Evolutionary conservation across 768 basidiomycete genomes (phyloP), one percentile per base, ranked within the genome.

Genomic region (Cubamyces sp.): DNA sequence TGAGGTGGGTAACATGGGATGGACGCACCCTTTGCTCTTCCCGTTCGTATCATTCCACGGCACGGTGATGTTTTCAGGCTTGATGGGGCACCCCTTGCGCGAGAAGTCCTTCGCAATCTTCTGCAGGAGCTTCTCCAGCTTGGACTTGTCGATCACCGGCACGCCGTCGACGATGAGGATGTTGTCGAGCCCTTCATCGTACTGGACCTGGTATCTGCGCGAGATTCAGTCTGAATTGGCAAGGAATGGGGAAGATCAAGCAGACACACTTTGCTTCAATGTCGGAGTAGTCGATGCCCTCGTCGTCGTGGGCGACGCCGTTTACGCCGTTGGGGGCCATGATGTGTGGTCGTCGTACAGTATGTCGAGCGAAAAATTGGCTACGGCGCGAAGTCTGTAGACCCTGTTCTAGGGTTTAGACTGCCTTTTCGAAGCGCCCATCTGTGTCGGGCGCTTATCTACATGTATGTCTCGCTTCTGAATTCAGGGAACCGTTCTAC

Each of bases 131-230:
- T 84, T 91, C 50, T 93, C 91, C 40, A 87, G 82, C 76, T 94
- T 95, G 54, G 85, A 84, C 69, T 85, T 87, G 70, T 97, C 94
- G 73, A 98, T 92, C 62, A 93, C 74, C 11, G 96, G 97, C 21
- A 96, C 82, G 52, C 94, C 94, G 74, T 98, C 97, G 61, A 98
- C 87, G 54, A 98, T 90, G 55, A 99, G 76, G 59, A 93, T 86
- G 71, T 91, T 92, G 79, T 98, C 97, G 70, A 98, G 85, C 42
- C 91, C 84, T 66, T 94, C 88, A 68, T 93, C 91, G 65, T 87
- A 86, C 60, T 92, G 80, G 68, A 96, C 88, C 66, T 87, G 82
- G 78, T 94, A 96, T 80, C 95, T 97, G 73, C 8, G n/a, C 39
- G n/a, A 43, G 68, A 65, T 21, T 37, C 28, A 28, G 58, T 58